Base-by-base conservation (phyloP, 169 alveolate species). In the Plasmodium chabaudi region DNA sequence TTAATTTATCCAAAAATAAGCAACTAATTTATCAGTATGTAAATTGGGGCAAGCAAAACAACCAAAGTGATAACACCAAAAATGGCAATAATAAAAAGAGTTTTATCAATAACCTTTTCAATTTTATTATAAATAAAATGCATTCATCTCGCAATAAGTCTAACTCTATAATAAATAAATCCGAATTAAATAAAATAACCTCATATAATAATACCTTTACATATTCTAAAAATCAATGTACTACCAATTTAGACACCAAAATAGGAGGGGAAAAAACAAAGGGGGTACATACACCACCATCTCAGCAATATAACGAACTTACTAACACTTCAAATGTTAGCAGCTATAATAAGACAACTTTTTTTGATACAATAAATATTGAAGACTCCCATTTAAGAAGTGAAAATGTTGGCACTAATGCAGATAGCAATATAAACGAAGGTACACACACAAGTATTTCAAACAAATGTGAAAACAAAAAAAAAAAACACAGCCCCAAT, bases 41-140 rank as follows among this genome's bases (percentile, higher is more conserved):
- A 0, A 12, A 44, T 25, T 57, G 25, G n/a, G 19, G 25, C 9
- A 55, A 25, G 17, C n/a, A 17, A 39, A 44, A 3, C 42, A 34
- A 4, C 42, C 42, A 34, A 34, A 34, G 42, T 34, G 42, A 34
- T 34, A 2, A 34, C 7, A 34, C 0, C 42, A 34, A 34, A 0
- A 34, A 34, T 34, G 42, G 5, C 5, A 34, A 25, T 19, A 21
- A 63, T 15, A 25, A 84, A 12, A 56, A 49, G 4, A 25, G 23
- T 27, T 72, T 63, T 60, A 23, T 77, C 2, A 44, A 6, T 27
- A 5, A 49, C 25, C n/a, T 77, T 49, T 63, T 77, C 23, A 17
- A n/a, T 15, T 77, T 47, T 23, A 57, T 57, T 27, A 12, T 77
- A 15, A 9, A 57, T 5, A 21, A 69, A 21, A 63, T 44, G 19